A percentile compares a stretch with the other conserved stretches of the same genome.
Evolutionary conservation across 1,284 basidiomycete genomes (phyloP).

Genomic region (Meira nashicola): DNA sequence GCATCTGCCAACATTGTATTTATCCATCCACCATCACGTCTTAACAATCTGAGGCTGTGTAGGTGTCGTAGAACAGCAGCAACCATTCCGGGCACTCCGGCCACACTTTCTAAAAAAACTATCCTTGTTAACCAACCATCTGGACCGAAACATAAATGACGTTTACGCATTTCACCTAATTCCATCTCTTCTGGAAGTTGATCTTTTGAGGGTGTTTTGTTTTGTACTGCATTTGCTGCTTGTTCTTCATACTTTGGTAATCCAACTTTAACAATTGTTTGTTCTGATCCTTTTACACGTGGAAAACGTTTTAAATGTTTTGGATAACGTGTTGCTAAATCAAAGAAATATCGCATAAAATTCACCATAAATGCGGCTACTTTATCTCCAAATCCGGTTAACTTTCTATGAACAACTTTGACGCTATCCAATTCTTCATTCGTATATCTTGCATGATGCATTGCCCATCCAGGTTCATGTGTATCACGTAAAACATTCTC

Average conservation of each 20-base stretch:
- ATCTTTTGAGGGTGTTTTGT: not conserved
- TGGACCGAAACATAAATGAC: slow-evolving; percentile 34
- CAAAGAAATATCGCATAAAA: slow-evolving; percentile 24
- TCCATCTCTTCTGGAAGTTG: slow-evolving; percentile 23
- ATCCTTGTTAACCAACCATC: slow-evolving; percentile 39
- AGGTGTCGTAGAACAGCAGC: slow-evolving; percentile 76
- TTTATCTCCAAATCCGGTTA: slow-evolving; percentile 68
- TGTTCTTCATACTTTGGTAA: slow-evolving; percentile 1
- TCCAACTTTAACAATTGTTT: slow-evolving; percentile 21
- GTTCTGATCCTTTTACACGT: slow-evolving; percentile 22
- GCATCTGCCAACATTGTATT: slow-evolving; percentile 41
- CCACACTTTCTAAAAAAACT: slow-evolving; percentile 61
- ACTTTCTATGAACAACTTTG: slow-evolving; percentile 68
- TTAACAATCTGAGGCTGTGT: slow-evolving; percentile 30
- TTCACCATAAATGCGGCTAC: slow-evolving; percentile 58
- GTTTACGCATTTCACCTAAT: slow-evolving; percentile 33
- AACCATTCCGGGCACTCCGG: slow-evolving; percentile 82
- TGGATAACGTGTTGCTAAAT: slow-evolving; percentile 39
- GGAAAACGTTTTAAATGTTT: slow-evolving; percentile 30
- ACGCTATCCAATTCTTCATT: slow-evolving; percentile 65
- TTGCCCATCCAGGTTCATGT: slow-evolving; percentile 9
- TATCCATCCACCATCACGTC: slow-evolving; percentile 41
- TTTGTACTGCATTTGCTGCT: not conserved
- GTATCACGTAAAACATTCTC: slow-evolving; percentile 5
- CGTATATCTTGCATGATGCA: not conserved